Evolutionary conservation across 495 filamentous ascomycete genomes (phyloP).

Genomic region (Hypoxylon intermedium): DNA sequence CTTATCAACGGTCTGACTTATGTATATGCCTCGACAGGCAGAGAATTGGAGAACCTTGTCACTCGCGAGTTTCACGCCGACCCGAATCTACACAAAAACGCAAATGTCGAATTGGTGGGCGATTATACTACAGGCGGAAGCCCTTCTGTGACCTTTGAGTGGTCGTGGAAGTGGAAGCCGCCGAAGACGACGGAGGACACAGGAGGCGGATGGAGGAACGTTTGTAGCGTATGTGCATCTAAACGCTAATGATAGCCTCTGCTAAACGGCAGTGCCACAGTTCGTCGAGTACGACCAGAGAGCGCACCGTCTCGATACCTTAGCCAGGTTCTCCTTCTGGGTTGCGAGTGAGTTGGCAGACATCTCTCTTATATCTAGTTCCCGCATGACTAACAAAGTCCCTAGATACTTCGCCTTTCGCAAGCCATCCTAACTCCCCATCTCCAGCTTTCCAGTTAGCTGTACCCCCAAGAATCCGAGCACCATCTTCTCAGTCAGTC

Average conservation of each 20-base stretch:
- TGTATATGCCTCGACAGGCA: constrained; percentile 81
- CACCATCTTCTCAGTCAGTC: constrained; percentile 81
- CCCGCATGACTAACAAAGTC: constrained; percentile 35
- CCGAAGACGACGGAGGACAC: constrained; percentile 83
- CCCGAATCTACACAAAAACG: constrained; percentile 95
- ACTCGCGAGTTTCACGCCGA: constrained; percentile 96
- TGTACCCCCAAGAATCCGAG: constrained; percentile 76
- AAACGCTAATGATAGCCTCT: neutral
- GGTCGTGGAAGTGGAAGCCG: constrained; percentile 96
- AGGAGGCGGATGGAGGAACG: constrained; percentile 92
- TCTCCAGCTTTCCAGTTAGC: constrained; percentile 74
- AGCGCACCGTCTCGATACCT: constrained; percentile 83
- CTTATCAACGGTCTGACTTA: constrained; percentile 89
- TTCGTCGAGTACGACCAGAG: constrained; percentile 96
- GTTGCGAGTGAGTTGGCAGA: constrained; percentile 70
- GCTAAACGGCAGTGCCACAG: constrained; percentile 50
- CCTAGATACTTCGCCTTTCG: constrained; percentile 44
- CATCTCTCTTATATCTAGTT: constrained; percentile 40
- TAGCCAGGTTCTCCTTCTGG: constrained; percentile 94
- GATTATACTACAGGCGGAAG: constrained; percentile 83
- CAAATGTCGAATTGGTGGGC: constrained; percentile 91
- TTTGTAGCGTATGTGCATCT: constrained; percentile 74
- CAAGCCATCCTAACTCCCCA: constrained; percentile 59
- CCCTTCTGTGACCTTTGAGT: constrained; percentile 86
- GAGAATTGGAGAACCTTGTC: constrained; percentile 90